A percentile compares a stretch with the other conserved stretches of the same genome.
Evolutionary conservation across 208 protist genomes (phyloP).

Genomic region (Porcisia deanei): DNA sequence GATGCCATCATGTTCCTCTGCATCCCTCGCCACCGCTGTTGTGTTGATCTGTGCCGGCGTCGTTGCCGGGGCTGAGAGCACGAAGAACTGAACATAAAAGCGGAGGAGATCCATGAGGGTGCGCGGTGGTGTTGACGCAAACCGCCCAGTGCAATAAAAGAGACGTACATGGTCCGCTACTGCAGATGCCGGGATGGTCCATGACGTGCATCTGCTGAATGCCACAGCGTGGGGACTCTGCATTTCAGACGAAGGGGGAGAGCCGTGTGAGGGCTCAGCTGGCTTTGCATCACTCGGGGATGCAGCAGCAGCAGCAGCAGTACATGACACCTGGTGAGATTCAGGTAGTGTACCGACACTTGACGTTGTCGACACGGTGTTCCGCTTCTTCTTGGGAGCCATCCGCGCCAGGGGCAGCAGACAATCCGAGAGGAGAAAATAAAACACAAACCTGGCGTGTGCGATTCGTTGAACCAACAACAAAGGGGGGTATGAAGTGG

Average conservation of each 20-base stretch:
- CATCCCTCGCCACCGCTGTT: background rate
- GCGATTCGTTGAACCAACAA: background rate
- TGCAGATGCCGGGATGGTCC: background rate
- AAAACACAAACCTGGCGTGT: background rate
- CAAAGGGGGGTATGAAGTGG: too few species aligned
- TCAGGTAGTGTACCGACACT: background rate
- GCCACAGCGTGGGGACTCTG: background rate
- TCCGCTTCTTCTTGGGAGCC: slow-evolving; percentile 3
- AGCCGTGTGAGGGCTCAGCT: background rate
- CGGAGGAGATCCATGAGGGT: slow-evolving; percentile 49
- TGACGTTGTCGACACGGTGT: background rate
- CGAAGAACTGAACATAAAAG: slow-evolving; percentile 44
- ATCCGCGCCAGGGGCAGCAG: background rate
- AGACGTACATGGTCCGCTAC: slow-evolving; percentile 1
- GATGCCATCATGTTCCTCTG: background rate
- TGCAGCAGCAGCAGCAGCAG: background rate
- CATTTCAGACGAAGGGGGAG: background rate
- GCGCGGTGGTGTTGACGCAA: slow-evolving; percentile 19
- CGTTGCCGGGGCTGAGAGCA: slow-evolving; percentile 16
- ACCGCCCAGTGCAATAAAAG: slow-evolving; percentile 24
- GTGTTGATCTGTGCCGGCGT: slow-evolving; percentile 1
- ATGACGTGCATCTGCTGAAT: background rate
- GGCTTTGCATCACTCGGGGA: background rate
- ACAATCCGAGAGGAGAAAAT: background rate
- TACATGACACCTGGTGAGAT: background rate